Percentiles rank a stretch among this genome's conserved stretches.
Conservation (phyloP, 2,329 filamentous ascomycete species). For the Aspergillus unguis region DNA sequence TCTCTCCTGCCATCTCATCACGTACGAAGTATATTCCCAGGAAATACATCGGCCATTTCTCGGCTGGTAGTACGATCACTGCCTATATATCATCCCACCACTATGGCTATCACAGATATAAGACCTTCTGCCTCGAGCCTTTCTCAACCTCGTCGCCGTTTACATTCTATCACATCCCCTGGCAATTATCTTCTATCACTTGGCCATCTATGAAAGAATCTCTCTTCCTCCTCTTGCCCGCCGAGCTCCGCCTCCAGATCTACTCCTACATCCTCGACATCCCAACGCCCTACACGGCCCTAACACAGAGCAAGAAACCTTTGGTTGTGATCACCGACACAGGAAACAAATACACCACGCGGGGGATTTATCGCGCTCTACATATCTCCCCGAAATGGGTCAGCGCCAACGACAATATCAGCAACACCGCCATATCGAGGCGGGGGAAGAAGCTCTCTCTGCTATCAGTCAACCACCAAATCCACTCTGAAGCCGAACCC, state of each 20-base stretch:
- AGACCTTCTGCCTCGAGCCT: neutral
- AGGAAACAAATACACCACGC: constrained; percentile 31
- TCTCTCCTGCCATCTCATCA: neutral
- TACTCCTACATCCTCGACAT: constrained; percentile 32
- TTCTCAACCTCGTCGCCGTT: neutral
- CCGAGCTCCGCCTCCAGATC: constrained; percentile 34
- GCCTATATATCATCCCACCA: neutral
- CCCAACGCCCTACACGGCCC: constrained; percentile 27
- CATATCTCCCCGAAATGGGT: constrained; percentile 35
- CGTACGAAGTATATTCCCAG: neutral
- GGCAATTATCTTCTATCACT: neutral
- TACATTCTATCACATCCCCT: no score
- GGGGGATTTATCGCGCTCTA: constrained; percentile 30
- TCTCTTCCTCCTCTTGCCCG: constrained; percentile 26
- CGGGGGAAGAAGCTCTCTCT: constrained; percentile 27
- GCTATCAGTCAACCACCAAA: constrained; percentile 32
- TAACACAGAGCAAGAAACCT: constrained; percentile 14
- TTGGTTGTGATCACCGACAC: constrained; percentile 34
- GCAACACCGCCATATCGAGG: neutral
- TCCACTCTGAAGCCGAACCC: constrained; percentile 36
- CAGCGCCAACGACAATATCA: constrained; percentile 24
- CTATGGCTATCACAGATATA: neutral
- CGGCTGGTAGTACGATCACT: neutral
- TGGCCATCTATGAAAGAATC: constrained; percentile 9
- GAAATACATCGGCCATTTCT: neutral